These are phyloP conservation scores for Xylariaceae sp. DNA, from an alignment of 2,329 filamentous ascomycete species.

Conservation along the genomic window DNA sequence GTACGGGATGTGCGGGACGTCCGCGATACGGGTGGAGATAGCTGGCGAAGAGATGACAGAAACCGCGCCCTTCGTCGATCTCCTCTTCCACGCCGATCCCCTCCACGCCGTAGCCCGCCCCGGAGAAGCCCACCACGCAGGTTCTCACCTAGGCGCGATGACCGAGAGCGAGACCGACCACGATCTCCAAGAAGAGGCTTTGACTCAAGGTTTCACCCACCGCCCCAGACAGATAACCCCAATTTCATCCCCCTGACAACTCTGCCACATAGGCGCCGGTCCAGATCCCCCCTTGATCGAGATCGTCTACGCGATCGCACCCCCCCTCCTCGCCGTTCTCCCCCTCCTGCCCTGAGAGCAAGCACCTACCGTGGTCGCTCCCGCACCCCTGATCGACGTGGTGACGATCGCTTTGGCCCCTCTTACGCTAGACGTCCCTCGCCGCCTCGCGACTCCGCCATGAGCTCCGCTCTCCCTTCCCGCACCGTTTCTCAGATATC, in stretches of 20 bases:
- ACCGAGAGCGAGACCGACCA: conserved; percentile 36
- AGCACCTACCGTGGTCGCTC: conserved; percentile 49
- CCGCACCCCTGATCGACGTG: conserved; percentile 45
- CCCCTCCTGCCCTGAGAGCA: conserved; percentile 37
- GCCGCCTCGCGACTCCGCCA: conserved; percentile 44
- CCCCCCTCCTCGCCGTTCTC: conserved; percentile 33
- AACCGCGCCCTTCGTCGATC: conserved; percentile 36
- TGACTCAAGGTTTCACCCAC: conserved; percentile 35
- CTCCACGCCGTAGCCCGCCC: conserved; percentile 31
- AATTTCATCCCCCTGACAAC: conserved; percentile 28
- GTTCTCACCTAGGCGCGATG: conserved; percentile 34
- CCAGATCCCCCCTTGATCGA: conserved; percentile 48
- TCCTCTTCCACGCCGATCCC: conserved; percentile 34
- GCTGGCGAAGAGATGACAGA: conserved; percentile 37
- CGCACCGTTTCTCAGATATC: conserved; percentile 46
- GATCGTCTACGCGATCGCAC: conserved; percentile 37
- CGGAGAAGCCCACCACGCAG: conserved; percentile 34
- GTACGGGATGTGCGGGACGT: conserved; percentile 13
- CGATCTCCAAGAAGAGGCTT: conserved; percentile 38
- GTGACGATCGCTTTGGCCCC: conserved; percentile 38
- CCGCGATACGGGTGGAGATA: conserved; percentile 28
- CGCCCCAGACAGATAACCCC: conserved; percentile 21
- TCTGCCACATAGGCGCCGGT: conserved; percentile 41
- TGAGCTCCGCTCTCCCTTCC: conserved; percentile 47
- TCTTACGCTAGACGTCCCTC: conserved; percentile 42